Percentiles rank a stretch among this genome's conserved stretches.
Conservation (phyloP, 495 filamentous ascomycete species). For the Extremus antarcticus region DNA sequence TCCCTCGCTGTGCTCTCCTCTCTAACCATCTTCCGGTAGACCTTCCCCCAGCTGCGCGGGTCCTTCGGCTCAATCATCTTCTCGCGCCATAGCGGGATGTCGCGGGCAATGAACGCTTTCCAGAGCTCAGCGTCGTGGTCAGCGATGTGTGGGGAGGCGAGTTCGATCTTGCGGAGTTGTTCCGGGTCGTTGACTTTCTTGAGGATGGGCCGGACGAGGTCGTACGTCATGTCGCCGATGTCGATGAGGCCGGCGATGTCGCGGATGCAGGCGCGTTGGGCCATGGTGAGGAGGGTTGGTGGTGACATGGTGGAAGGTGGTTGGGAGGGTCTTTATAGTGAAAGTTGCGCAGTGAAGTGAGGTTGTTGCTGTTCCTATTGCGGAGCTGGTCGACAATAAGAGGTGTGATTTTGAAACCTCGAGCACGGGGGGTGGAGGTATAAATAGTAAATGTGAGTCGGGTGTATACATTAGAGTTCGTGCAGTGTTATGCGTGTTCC, state of each 20-base stretch:
- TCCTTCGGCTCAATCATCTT: constrained; percentile 46
- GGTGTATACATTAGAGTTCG: too few relatives aligned
- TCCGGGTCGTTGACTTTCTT: constrained; percentile 51
- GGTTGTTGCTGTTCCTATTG: background rate
- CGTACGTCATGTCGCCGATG: constrained; percentile 55
- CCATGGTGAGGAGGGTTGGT: constrained; percentile 20
- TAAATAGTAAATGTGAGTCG: too few relatives aligned
- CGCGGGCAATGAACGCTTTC: constrained; percentile 55
- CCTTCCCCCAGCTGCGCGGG: constrained; percentile 49
- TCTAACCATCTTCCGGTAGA: constrained; percentile 38
- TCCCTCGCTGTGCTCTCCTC: constrained; percentile 17
- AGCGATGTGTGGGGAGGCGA: constrained; percentile 52
- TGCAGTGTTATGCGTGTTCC: too few relatives aligned
- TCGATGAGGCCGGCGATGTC: constrained; percentile 38
- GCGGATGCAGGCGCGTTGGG: constrained; percentile 15
- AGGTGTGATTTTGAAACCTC: background rate
- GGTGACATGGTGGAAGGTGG: constrained; percentile 18
- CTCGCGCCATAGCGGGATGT: constrained; percentile 51
- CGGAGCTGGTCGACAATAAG: background rate
- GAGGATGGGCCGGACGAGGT: constrained; percentile 48
- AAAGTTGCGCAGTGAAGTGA: background rate
- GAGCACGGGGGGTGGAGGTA: background rate
- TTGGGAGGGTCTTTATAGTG: background rate
- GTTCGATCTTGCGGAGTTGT: constrained; percentile 55
- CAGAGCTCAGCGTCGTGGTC: constrained; percentile 53